Conservation (phyloP, 2,329 filamentous ascomycete genomes). For the Aspergillus caelatus region DNA sequence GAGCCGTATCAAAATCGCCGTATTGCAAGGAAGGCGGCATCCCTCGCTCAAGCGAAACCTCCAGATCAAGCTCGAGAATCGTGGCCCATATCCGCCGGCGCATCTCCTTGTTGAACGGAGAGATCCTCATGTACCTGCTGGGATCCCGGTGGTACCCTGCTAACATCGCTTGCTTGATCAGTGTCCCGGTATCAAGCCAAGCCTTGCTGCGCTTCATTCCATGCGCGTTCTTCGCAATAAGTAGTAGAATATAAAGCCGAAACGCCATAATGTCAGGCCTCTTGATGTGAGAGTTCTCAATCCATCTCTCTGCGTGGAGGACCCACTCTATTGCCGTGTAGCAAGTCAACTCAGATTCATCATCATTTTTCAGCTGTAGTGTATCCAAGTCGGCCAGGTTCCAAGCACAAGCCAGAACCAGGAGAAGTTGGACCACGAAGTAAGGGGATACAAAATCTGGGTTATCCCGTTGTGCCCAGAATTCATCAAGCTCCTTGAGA, state of each 20-base stretch:
- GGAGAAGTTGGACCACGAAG: conserved; percentile 41
- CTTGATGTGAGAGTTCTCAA: conserved; percentile 74
- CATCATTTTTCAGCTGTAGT: conserved; percentile 30
- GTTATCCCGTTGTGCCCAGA: conserved; percentile 35
- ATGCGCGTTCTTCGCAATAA: conserved; percentile 54
- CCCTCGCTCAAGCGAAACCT: conserved; percentile 58
- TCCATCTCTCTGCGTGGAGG: conserved; percentile 82
- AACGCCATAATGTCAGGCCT: conserved; percentile 54
- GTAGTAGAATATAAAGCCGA: conserved; percentile 54
- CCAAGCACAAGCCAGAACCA: conserved; percentile 44
- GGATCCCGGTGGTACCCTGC: conserved; percentile 55
- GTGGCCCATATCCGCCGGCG: conserved; percentile 61
- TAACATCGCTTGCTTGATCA: conserved; percentile 56
- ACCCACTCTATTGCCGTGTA: conserved; percentile 67
- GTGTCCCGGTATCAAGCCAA: conserved; percentile 55
- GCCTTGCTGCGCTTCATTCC: conserved; percentile 58
- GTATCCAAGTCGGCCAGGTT: conserved; percentile 35
- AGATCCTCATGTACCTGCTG: conserved; percentile 35
- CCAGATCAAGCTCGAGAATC: conserved; percentile 59
- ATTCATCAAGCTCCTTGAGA: conserved; percentile 38
- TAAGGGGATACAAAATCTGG: conserved; percentile 30
- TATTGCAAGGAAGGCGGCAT: conserved; percentile 52
- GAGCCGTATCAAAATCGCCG: conserved; percentile 51
- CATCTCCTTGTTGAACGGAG: conserved; percentile 47
- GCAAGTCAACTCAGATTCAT: conserved; percentile 27